These are phyloP conservation scores for Fusarium musae DNA, from an alignment of 2,329 filamentous ascomycete genomes.

Conservation along the genomic window DNA sequence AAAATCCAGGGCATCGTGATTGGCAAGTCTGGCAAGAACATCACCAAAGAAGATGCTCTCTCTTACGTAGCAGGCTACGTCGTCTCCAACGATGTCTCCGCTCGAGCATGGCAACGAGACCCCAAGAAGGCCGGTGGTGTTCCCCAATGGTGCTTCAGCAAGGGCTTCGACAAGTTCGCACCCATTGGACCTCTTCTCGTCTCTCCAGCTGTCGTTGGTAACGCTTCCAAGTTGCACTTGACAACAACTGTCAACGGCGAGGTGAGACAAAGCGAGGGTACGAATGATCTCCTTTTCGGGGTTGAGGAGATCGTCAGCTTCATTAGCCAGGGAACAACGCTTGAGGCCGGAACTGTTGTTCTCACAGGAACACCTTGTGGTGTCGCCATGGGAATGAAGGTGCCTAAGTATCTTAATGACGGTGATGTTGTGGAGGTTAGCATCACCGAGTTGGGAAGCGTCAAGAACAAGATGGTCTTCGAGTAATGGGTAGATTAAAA, in stretches of 20 bases:
- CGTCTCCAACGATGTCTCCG: conserved; percentile 65
- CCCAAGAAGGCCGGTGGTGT: conserved; percentile 54
- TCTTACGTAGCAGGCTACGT: conserved; percentile 59
- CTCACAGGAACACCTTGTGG: conserved; percentile 61
- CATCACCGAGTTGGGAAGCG: conserved; percentile 49
- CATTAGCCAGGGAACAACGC: conserved; percentile 60
- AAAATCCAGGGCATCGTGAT: conserved; percentile 58
- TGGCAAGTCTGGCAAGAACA: conserved; percentile 63
- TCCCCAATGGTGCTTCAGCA: conserved; percentile 66
- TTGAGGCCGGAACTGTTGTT: conserved; percentile 62
- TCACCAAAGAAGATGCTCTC: conserved; percentile 56
- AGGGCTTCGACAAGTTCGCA: conserved; percentile 65
- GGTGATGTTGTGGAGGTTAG: conserved; percentile 58
- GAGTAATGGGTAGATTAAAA: conserved; percentile 33
- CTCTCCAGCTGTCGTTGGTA: conserved; percentile 44
- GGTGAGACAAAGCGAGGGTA: conserved; percentile 59
- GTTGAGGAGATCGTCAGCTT: conserved; percentile 59
- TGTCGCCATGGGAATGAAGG: conserved; percentile 59
- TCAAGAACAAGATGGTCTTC: conserved; percentile 54
- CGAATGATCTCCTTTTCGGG: conserved; percentile 61
- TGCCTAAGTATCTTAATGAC: conserved; percentile 55
- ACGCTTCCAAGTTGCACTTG: conserved; percentile 45
- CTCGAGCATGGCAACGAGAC: conserved; percentile 63
- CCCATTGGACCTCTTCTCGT: conserved; percentile 62
- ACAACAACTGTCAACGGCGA: conserved; percentile 62